phyloP scores from a whole-genome alignment of 352 stramenopile species.

The Globisporangium middletonii region DNA sequence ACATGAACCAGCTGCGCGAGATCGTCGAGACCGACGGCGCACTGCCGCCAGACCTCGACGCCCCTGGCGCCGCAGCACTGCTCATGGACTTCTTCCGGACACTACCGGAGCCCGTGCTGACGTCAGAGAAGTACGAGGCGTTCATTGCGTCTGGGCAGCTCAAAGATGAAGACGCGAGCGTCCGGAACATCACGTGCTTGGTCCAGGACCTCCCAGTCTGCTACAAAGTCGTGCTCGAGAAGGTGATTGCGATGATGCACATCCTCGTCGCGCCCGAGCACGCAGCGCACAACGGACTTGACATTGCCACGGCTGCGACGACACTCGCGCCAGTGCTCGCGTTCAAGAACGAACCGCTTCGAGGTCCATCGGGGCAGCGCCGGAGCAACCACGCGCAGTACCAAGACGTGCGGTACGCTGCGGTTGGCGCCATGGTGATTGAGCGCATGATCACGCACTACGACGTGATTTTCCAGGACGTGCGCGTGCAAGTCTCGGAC shows the following conservation, averaged over 20 bases:
- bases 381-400: conserved; percentile 50
- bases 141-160: conserved; percentile 69
- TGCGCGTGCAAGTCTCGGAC: conserved; percentile 59
- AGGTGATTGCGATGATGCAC: conserved; percentile 61
- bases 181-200: conserved; percentile 74
- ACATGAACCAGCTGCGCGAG: conserved; percentile 63
- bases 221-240: conserved; percentile 69
- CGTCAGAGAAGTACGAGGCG: conserved; percentile 74
- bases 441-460: conserved; percentile 78
- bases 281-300: conserved; percentile 54
- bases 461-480: conserved; percentile 65
- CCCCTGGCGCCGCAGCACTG: conserved; percentile 56
- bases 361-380: conserved; percentile 23
- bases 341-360: conserved; percentile 61
- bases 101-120: conserved; percentile 67
- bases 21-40: conserved; percentile 64
- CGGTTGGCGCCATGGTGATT: conserved; percentile 66
- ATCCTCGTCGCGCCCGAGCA: conserved; percentile 60
- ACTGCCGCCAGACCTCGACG: conserved; percentile 54
- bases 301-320: conserved; percentile 48
- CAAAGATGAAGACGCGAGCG: conserved; percentile 63
- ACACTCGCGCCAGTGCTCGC: conserved; percentile 72
- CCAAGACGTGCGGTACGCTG: conserved; percentile 71
- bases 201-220: conserved; percentile 68
- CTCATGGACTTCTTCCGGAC: conserved; percentile 80